phyloP scores from a whole-genome alignment of 2,329 filamentous ascomycete genomes.

The Aureobasidium melanogenum region DNA sequence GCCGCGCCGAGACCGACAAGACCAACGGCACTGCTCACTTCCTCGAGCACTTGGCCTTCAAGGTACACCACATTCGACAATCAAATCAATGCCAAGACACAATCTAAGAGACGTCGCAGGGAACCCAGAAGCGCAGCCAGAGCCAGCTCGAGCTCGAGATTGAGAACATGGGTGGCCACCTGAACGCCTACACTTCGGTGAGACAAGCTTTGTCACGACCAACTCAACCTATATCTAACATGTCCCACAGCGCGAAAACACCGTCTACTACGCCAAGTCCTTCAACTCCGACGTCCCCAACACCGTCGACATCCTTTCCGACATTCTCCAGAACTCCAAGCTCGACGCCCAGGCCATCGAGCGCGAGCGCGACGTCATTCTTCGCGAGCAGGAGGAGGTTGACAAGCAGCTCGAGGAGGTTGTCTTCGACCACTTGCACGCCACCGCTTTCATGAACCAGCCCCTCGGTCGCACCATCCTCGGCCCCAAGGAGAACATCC shows the following conservation, averaged over 20 bases:
- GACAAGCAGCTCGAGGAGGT: constrained; percentile 99
- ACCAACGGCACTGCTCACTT: constrained; percentile 99
- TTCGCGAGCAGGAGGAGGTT: constrained; percentile 97
- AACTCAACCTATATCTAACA: not conserved
- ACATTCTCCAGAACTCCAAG: constrained; percentile 99
- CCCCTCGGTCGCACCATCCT: constrained; percentile 95
- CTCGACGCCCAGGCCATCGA: constrained; percentile 88
- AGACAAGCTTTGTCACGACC: constrained; percentile 25
- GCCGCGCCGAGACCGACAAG: constrained; percentile 93
- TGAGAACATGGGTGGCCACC: constrained; percentile 98
- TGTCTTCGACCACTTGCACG: constrained; percentile 97
- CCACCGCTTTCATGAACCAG: constrained; percentile 94
- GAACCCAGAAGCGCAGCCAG: constrained; percentile 87
- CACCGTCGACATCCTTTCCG: constrained; percentile 95
- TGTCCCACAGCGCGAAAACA: constrained; percentile 72
- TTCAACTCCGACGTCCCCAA: constrained; percentile 97
- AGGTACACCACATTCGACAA: constrained; percentile 50
- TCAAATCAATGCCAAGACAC: constrained; percentile 8
- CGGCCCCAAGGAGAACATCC: constrained; percentile 95
- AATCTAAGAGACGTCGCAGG: constrained; percentile 41
- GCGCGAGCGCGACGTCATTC: constrained; percentile 96
- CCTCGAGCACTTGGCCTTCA: constrained; percentile 99
- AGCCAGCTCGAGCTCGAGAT: constrained; percentile 98
- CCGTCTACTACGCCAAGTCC: constrained; percentile 98
- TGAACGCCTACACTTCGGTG: constrained; percentile 99